phyloP scores from a whole-genome alignment of 73 alveolate genomes.

The Durusdinium trenchii region DNA sequence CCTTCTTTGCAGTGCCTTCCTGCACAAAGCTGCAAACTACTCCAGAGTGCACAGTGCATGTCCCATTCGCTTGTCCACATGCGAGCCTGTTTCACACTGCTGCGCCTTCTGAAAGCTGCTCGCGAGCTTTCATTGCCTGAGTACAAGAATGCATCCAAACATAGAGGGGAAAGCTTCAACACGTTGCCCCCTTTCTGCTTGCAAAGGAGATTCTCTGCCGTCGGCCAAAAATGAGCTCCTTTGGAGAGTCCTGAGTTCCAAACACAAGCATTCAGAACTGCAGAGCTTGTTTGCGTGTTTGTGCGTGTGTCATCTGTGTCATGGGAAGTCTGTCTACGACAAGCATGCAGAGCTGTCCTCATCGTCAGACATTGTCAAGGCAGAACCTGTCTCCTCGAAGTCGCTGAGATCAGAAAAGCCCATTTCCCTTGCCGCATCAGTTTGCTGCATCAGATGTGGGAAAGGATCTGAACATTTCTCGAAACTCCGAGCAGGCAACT shows the following conservation, averaged over 20 bases:
- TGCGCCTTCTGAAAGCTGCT: slow-evolving; percentile 68
- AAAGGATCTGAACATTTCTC: neutral
- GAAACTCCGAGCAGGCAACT: neutral
- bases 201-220: slow-evolving; percentile 36
- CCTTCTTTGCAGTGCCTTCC: slow-evolving; percentile 15
- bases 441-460: neutral
- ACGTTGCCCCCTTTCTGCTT: neutral
- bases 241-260: neutral
- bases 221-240: slow-evolving; percentile 55
- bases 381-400: slow-evolving; percentile 72
- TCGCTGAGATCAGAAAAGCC: slow-evolving; percentile 77
- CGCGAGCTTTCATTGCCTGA: slow-evolving; percentile 68
- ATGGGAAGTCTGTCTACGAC: neutral
- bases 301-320: no score
- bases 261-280: no score
- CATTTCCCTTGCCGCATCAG: slow-evolving; percentile 46
- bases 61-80: neutral
- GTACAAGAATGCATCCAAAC: neutral
- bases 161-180: neutral
- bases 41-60: neutral
- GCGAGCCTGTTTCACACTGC: slow-evolving; percentile 71
- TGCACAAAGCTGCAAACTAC: neutral
- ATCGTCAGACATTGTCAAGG: slow-evolving; percentile 65
- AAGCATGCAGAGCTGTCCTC: neutral
- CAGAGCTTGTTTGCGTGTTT: no score